Percentiles rank a stretch among this genome's conserved stretches.
Conservation (phyloP, 257 asterid genomes). For the Lithospermum erythrorhizon region DNA sequence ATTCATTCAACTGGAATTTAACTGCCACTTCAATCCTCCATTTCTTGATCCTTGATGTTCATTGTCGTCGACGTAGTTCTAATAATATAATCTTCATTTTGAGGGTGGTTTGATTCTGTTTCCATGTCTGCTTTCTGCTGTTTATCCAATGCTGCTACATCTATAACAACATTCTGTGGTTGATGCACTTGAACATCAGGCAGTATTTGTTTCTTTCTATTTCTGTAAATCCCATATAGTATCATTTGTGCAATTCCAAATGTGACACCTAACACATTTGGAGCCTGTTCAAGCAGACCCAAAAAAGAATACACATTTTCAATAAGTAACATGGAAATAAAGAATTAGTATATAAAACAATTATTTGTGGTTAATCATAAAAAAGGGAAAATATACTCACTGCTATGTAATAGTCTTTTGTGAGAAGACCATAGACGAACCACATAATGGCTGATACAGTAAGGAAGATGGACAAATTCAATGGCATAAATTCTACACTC, state of each 20-base stretch:
- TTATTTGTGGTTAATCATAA: too few relatives aligned
- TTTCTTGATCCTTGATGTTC: too few relatives aligned
- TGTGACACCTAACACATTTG: slow-evolving; percentile 23
- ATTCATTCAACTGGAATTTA: too few relatives aligned
- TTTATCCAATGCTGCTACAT: not conserved
- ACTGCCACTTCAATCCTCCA: too few relatives aligned
- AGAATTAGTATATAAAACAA: not conserved
- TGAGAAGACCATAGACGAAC: slow-evolving; percentile 71
- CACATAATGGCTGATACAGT: slow-evolving; percentile 64
- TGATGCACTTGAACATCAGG: slow-evolving; percentile 6
- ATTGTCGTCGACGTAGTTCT: too few relatives aligned
- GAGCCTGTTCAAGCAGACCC: slow-evolving; percentile 8
- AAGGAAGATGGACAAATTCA: slow-evolving; percentile 56
- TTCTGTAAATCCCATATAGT: slow-evolving; percentile 16
- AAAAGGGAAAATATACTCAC: slow-evolving; percentile 27
- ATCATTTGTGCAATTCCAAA: slow-evolving; percentile 28
- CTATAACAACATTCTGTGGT: not conserved
- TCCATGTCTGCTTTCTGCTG: not conserved
- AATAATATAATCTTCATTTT: too few relatives aligned
- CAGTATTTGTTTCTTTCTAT: slow-evolving; percentile 11
- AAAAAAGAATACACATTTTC: not conserved
- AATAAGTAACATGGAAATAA: not conserved
- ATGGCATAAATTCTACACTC: slow-evolving; percentile 81
- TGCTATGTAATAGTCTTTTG: slow-evolving; percentile 53
- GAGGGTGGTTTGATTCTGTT: too few relatives aligned